phyloP scores from a whole-genome alignment of 1,284 basidiomycete genomes.

The Hypsizygus ulmarius region DNA sequence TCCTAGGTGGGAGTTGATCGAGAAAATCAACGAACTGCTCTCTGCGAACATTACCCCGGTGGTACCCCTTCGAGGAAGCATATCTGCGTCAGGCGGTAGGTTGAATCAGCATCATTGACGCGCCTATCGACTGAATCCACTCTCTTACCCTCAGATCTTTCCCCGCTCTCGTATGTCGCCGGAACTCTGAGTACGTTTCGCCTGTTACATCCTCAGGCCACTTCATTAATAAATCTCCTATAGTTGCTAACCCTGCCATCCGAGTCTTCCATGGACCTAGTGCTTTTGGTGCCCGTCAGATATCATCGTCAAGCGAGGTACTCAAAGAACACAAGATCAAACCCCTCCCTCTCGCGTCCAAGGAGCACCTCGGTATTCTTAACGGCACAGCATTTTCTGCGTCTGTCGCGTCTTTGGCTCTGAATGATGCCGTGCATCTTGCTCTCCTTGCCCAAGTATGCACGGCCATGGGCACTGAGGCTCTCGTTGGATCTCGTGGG shows the following conservation, averaged over 20 bases:
- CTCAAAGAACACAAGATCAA: slow-evolving; percentile 60
- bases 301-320: slow-evolving; percentile 61
- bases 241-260: slow-evolving; percentile 71
- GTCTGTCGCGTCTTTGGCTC: slow-evolving; percentile 60
- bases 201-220: neutral
- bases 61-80: slow-evolving; percentile 78
- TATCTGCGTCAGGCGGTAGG: slow-evolving; percentile 77
- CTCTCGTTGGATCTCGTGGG: slow-evolving; percentile 67
- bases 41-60: slow-evolving; percentile 72
- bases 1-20: slow-evolving; percentile 78
- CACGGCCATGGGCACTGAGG: slow-evolving; percentile 85
- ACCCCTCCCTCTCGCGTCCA: slow-evolving; percentile 70
- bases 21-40: slow-evolving; percentile 74
- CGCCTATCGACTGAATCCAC: neutral
- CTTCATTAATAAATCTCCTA: neutral
- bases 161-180: slow-evolving; percentile 81
- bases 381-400: slow-evolving; percentile 87
- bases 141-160: slow-evolving; percentile 47
- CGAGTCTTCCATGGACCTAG: slow-evolving; percentile 62
- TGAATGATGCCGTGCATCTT: slow-evolving; percentile 73
- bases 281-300: slow-evolving; percentile 47
- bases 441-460: slow-evolving; percentile 71
- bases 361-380: slow-evolving; percentile 81
- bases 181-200: slow-evolving; percentile 53
- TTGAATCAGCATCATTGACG: neutral